Evolutionary conservation across 1,284 basidiomycete species (phyloP).

Genomic region (Irpex sp.): DNA sequence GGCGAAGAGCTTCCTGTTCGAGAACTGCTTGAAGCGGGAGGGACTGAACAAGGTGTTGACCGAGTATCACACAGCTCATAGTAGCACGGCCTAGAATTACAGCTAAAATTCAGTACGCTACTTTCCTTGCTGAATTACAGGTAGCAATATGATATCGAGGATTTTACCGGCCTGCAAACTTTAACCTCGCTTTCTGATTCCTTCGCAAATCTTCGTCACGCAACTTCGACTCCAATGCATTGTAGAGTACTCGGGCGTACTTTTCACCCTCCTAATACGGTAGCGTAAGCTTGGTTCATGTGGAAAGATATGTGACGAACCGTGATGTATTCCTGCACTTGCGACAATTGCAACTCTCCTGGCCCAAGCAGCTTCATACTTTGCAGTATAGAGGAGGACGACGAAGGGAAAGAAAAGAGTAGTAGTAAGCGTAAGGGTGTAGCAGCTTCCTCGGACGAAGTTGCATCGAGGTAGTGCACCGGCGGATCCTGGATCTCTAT

Average conservation of each 20-base stretch:
- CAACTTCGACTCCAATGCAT: conserved; percentile 32
- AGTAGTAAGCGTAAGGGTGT: conserved; percentile 51
- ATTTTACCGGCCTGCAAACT: conserved; percentile 17
- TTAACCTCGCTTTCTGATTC: conserved; percentile 31
- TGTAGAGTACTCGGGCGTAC: conserved; percentile 32
- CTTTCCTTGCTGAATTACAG: not conserved
- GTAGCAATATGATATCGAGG: not conserved
- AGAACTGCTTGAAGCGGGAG: conserved; percentile 48
- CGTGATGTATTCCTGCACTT: conserved; percentile 48
- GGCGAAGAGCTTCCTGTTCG: conserved; percentile 60
- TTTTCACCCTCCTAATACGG: conserved; percentile 30
- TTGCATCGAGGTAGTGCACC: conserved; percentile 67
- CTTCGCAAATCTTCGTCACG: conserved; percentile 32
- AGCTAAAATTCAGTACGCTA: not conserved
- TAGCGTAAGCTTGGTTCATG: not conserved
- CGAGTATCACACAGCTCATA: conserved; percentile 14
- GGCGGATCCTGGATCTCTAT: conserved; percentile 41
- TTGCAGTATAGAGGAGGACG: conserved; percentile 41
- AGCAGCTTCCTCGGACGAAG: conserved; percentile 59
- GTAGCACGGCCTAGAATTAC: not conserved
- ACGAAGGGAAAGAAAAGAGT: conserved; percentile 54
- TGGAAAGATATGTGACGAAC: conserved; percentile 31
- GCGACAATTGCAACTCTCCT: conserved; percentile 44
- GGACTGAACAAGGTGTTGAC: conserved; percentile 45
- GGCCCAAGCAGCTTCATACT: conserved; percentile 60